Evolutionary conservation across 176 grass and related monocot genomes (phyloP).

Genomic region (Rhynchospora breviuscula): DNA sequence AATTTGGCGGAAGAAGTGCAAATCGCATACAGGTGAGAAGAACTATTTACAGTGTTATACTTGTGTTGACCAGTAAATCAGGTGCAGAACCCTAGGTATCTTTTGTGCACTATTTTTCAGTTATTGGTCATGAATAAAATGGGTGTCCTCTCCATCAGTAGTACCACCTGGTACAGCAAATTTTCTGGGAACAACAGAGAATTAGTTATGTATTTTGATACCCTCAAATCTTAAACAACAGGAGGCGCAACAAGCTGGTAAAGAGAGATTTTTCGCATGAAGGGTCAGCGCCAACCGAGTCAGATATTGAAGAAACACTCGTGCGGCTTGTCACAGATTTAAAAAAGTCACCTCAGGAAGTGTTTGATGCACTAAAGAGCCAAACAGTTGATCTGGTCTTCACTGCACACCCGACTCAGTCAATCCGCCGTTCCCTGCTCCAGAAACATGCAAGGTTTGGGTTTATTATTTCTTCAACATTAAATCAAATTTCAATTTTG

Average conservation of each 20-base stretch:
- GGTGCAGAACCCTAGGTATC: background rate
- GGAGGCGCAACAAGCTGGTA: conserved; percentile 56
- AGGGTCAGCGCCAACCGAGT: conserved; percentile 62
- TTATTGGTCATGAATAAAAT: background rate
- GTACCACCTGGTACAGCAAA: background rate
- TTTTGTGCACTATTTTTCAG: background rate
- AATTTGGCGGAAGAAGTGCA: conserved; percentile 89
- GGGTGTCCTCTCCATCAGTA: background rate
- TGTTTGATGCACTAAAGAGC: conserved; percentile 79
- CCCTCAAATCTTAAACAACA: conserved; percentile 9
- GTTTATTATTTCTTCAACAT: background rate
- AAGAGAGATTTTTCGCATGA: conserved; percentile 57
- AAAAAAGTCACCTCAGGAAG: conserved; percentile 49
- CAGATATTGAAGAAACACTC: conserved; percentile 81
- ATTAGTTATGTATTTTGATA: background rate
- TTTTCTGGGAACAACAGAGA: background rate
- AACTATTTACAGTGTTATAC: background rate
- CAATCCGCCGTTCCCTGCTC: conserved; percentile 65
- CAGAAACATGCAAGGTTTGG: conserved; percentile 66
- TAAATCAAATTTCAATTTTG: conserved; percentile 1
- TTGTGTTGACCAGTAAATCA: background rate
- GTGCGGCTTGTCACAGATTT: conserved; percentile 41
- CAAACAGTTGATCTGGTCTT: conserved; percentile 87
- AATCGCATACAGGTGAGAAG: conserved; percentile 44
- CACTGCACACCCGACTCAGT: conserved; percentile 89